Evolutionary conservation across 208 protist species (phyloP), one percentile per base, ranked within the genome.

Genomic region (Acanthamoeba polyphaga): DNA sequence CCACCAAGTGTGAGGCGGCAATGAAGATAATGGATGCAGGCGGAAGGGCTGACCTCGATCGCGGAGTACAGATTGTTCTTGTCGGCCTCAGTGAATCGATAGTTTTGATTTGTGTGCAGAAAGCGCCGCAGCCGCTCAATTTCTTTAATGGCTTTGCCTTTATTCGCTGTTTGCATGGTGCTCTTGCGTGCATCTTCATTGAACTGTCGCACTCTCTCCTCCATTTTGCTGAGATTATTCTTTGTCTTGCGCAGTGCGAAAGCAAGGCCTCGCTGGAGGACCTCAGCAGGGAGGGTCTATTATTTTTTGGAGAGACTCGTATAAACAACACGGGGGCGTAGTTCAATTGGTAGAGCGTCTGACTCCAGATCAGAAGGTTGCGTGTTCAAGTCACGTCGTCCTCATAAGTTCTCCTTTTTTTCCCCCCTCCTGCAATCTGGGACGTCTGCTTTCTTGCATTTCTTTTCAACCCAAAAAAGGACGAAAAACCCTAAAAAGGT

Each of bases 311-410:
- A 2, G 34, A 0, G 34, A 0, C 1, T 0, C 2, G 34, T 38
- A 0, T 38, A 38, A 6, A 46, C 6, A 60, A 60, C 55, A n/a
- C 12, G 85, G 85, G 85, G 85, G 85, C 85, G 85, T 92, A 92
- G 85, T 46, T 92, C 85, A 92, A 92, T 22, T 92, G 85, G 85
- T 92, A 92, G 85, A 92, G 85, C 85, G 85, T 92, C 85, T 92
- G 85, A 72, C 85, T 92, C 85, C 85, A 92, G 85, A 92, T 92
- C 85, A 92, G 85, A 92, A 92, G 85, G 85, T 92, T 92, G 85
- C 85, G 85, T 92, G 85, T 92, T 92, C 85, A 92, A 92, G 85
- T 92, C 53, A 92, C 85, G 53, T 92, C 62, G 53, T 92, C 62
- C 85, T 92, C 76, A 85, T 85, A 85, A 24, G 6, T 85, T 58